A percentile compares a stretch with the other conserved stretches of the same genome.
Evolutionary conservation across 805 yeast species (phyloP).

Genomic region (Nakazawaea laoshanensis): DNA sequence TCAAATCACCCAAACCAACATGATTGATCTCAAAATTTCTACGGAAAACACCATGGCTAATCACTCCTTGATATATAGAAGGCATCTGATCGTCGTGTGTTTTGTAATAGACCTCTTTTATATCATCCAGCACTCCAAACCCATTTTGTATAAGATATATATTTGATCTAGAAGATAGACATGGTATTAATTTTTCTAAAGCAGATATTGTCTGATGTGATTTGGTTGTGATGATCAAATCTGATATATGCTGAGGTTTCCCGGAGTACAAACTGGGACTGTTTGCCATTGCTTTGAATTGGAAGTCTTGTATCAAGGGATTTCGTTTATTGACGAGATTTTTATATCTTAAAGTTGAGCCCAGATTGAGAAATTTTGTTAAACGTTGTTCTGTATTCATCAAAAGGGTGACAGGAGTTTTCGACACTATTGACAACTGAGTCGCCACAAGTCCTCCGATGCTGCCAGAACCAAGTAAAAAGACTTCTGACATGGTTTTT

Average conservation of each 20-base stretch:
- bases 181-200: slow-evolving; percentile 40
- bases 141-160: slow-evolving; percentile 76
- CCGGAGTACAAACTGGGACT: slow-evolving; percentile 6
- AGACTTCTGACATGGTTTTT: slow-evolving; percentile 1
- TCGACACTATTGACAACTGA: slow-evolving; percentile 3
- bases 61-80: slow-evolving; percentile 61
- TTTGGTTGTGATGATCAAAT: slow-evolving; percentile 68
- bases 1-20: slow-evolving; percentile 65
- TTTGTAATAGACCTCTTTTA: slow-evolving; percentile 44
- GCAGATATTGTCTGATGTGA: slow-evolving; percentile 68
- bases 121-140: slow-evolving; percentile 56
- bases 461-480: slow-evolving; percentile 9
- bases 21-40: slow-evolving; percentile 38
- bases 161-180: slow-evolving; percentile 41
- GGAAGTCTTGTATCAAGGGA: slow-evolving; percentile 9
- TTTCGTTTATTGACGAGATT: slow-evolving; percentile 5
- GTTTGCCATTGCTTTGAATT: slow-evolving; percentile 6
- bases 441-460: slow-evolving; percentile 10
- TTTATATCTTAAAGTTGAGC: slow-evolving; percentile 7
- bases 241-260: slow-evolving; percentile 1
- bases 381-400: slow-evolving; percentile 4
- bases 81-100: slow-evolving; percentile 34
- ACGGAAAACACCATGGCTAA: slow-evolving; percentile 78
- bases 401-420: slow-evolving; percentile 2
- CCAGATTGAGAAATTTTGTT: slow-evolving; percentile 1